Evolutionary conservation across 2,329 filamentous ascomycete genomes (phyloP), one percentile per base, ranked within the genome.

Genomic region (Diaporthe longicolla): DNA sequence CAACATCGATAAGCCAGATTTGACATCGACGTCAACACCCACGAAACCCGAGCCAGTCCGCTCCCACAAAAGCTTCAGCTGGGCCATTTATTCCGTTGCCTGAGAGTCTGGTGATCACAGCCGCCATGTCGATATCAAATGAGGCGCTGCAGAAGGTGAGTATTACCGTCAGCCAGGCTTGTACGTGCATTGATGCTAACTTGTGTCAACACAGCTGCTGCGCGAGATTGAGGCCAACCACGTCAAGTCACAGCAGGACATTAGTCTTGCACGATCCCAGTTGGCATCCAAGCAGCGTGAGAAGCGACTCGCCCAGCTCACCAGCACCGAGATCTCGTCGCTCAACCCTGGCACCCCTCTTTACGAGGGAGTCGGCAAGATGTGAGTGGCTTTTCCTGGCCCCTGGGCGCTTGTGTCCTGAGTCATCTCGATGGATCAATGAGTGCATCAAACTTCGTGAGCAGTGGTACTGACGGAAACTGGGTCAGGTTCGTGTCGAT

Each of bases 291-390:
- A 97, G 85, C 94, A 96, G 83, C 92, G 95, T 74, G 96, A 98
- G 82, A 92, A 93, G 81, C 94, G 97, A 58, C 91, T 98, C 84
- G 89, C 97, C 55, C 94, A 97, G 83, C 87, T 99, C 77, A 98
- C 96, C 2, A 89, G 93, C 48, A 94, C 89, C 77, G 97, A 99
- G 84, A 88, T 98, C 66, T 89, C 91, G n/a, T 89, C 90, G 9
- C 85, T 99, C 75, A 93, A 95, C 5, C 82, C 89, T 24, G 90
- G 93, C 63, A 97, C 95, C 0, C 92, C 92, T 43, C 91, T 98
- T 37, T 99, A 98, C 80, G 96, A 98, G 84, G 96, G 96, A 8
- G 93, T 98, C 15, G 97, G 97, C 69, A 99, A 98, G 86, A 98
- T 99, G 97, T 98, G 84, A 80, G 92, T 73, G 35, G 37, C 19